These are phyloP conservation scores for Acanthamoeba triangularis DNA, from an alignment of 208 protist species.

Conservation along the genomic window DNA sequence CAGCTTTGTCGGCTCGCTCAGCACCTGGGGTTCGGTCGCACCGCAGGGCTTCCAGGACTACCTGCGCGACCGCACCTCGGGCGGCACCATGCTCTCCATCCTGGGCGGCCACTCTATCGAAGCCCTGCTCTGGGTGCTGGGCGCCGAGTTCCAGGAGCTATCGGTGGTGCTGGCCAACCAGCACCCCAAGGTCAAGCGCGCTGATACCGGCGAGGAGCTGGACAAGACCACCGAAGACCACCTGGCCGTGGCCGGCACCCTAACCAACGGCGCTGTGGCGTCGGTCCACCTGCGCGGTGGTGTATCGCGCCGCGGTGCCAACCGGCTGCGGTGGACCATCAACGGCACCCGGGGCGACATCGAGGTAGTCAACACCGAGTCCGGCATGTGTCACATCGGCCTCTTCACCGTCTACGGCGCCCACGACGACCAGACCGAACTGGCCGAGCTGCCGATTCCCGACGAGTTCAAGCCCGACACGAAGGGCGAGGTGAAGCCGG, in stretches of 20 bases:
- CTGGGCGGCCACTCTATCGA: not conserved
- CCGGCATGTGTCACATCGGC: not conserved
- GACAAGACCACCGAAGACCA: constrained; percentile 24
- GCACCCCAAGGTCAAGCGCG: not conserved
- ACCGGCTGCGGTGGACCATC: constrained; percentile 23
- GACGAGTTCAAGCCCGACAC: constrained; percentile 6
- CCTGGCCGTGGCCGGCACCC: not conserved
- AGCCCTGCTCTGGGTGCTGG: not conserved
- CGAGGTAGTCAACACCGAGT: constrained; percentile 1
- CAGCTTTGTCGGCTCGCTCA: constrained; percentile 16
- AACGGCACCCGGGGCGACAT: constrained; percentile 23
- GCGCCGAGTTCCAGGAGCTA: not conserved
- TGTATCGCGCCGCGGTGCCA: not conserved
- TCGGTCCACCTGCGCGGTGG: constrained; percentile 5
- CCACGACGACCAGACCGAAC: constrained; percentile 21
- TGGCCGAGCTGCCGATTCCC: not conserved
- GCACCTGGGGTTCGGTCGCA: not conserved
- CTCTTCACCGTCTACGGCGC: constrained; percentile 10
- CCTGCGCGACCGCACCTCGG: not conserved
- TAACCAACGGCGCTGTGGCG: constrained; percentile 33
- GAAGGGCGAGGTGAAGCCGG: not conserved
- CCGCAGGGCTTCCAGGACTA: not conserved
- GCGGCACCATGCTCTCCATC: constrained; percentile 4
- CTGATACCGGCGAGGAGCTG: not conserved
- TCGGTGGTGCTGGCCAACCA: constrained; percentile 32